A percentile compares a stretch with the other conserved stretches of the same genome.
Evolutionary conservation across 768 basidiomycete genomes (phyloP).

Genomic region (Daedaleopsis sinensis): DNA sequence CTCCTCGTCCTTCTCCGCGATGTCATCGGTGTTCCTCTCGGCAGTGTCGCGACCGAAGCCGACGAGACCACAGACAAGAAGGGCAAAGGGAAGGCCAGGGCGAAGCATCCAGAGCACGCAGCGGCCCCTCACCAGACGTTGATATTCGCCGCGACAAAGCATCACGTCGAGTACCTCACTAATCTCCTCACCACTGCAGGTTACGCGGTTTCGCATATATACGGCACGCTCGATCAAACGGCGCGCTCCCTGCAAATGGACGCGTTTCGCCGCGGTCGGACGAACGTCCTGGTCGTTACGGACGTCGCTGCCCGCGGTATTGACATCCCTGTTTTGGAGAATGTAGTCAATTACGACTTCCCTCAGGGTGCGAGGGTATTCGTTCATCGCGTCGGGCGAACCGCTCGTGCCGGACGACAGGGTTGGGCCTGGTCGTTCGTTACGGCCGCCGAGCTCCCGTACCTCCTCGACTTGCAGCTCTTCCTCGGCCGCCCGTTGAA

Average conservation of each 20-base stretch:
- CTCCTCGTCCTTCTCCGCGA: slow-evolving; percentile 83
- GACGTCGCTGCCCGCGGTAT: slow-evolving; percentile 98
- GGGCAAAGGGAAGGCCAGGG: slow-evolving; percentile 53
- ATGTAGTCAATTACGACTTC: slow-evolving; percentile 98
- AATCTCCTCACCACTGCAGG: slow-evolving; percentile 77
- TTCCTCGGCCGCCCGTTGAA: slow-evolving; percentile 84
- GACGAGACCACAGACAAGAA: slow-evolving; percentile 39
- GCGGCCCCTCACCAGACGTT: slow-evolving; percentile 89
- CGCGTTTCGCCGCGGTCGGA: slow-evolving; percentile 78
- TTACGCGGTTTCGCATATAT: slow-evolving; percentile 91
- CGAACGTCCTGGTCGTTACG: slow-evolving; percentile 90
- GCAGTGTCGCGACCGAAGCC: slow-evolving; percentile 34
- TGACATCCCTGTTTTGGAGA: slow-evolving; percentile 94
- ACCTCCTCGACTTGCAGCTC: slow-evolving; percentile 89
- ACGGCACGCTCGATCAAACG: slow-evolving; percentile 91
- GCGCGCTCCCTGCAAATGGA: slow-evolving; percentile 92
- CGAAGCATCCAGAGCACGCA: slow-evolving; percentile 44
- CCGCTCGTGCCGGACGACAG: slow-evolving; percentile 91
- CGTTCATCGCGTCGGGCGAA: slow-evolving; percentile 95
- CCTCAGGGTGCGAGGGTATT: slow-evolving; percentile 93
- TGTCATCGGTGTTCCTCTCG: slow-evolving; percentile 80
- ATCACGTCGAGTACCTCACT: slow-evolving; percentile 95
- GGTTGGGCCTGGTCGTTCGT: slow-evolving; percentile 98
- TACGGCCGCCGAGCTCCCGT: slow-evolving; percentile 83
- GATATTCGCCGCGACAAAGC: slow-evolving; percentile 95